Evolutionary conservation across 2,329 filamentous ascomycete genomes (phyloP).

Genomic region (Orbilia brochopaga): DNA sequence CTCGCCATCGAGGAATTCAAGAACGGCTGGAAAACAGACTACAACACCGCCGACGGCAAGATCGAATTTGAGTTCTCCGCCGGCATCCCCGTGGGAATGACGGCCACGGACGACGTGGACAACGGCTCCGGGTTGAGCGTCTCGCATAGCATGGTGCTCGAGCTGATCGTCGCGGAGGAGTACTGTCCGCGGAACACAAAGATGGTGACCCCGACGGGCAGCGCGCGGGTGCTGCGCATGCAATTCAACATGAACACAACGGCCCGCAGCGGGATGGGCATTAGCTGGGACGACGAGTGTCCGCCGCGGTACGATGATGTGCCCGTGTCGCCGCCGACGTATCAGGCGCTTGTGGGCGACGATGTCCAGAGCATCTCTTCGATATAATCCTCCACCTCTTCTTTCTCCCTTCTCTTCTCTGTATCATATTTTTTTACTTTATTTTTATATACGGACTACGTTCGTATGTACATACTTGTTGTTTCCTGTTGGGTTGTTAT

Average conservation of each 20-base stretch:
- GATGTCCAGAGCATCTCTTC: conserved; percentile 33
- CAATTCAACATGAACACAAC: conserved; percentile 85
- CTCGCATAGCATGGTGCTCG: conserved; percentile 83
- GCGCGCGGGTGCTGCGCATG: conserved; percentile 88
- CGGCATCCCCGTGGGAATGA: conserved; percentile 66
- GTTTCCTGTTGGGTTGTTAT: not conserved
- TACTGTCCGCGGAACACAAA: conserved; percentile 72
- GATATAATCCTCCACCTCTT: conserved; percentile 18
- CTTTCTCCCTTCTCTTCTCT: conserved; percentile 15
- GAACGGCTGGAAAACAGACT: conserved; percentile 86
- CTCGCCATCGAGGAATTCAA: conserved; percentile 83
- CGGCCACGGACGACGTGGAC: conserved; percentile 79
- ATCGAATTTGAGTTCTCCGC: conserved; percentile 82
- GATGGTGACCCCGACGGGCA: conserved; percentile 82
- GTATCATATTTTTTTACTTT: conserved; percentile 14
- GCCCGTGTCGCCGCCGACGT: conserved; percentile 79
- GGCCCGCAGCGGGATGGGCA: conserved; percentile 81
- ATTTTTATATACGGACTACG: conserved; percentile 13
- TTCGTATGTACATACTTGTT: conserved; percentile 9
- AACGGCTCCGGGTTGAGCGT: conserved; percentile 76
- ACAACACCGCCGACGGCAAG: conserved; percentile 70
- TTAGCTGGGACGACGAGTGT: conserved; percentile 96
- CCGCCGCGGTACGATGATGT: conserved; percentile 94
- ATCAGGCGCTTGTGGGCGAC: conserved; percentile 58
- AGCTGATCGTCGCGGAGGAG: conserved; percentile 93